A percentile compares a stretch with the other conserved stretches of the same genome.
These are phyloP conservation scores for Candida loeiensis DNA, from an alignment of 805 yeast genomes.

Conservation along the genomic window DNA sequence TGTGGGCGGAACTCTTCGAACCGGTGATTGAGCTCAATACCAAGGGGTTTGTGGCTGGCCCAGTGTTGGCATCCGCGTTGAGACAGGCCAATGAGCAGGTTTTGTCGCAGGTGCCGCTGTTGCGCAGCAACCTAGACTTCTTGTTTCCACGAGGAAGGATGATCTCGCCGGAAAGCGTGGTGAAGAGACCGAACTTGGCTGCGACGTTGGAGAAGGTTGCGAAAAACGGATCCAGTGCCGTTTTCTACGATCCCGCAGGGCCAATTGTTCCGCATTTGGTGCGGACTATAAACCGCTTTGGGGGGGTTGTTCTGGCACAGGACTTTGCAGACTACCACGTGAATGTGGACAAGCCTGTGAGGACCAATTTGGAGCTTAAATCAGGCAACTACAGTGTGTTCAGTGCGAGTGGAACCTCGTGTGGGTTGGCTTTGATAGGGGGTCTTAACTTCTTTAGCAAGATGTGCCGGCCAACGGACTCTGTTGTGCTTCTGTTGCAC, in stretches of 20 bases:
- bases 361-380: constrained; percentile 16
- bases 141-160: constrained; percentile 24
- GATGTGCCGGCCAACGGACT: constrained; percentile 19
- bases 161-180: constrained; percentile 53
- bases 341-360: constrained; percentile 34
- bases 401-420: constrained; percentile 67
- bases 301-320: constrained; percentile 63
- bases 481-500: constrained; percentile 47
- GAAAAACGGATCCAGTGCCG: constrained; percentile 66
- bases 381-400: constrained; percentile 22
- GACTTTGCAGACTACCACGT: constrained; percentile 68
- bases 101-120: constrained; percentile 23
- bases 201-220: constrained; percentile 67
- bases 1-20: constrained; percentile 68
- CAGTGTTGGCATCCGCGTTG: constrained; percentile 33
- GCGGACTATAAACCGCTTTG: constrained; percentile 43
- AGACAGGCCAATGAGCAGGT: constrained; percentile 19
- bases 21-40: constrained; percentile 71
- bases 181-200: constrained; percentile 61
- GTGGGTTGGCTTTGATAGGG: constrained; percentile 77
- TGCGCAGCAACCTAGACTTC: constrained; percentile 37
- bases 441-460: constrained; percentile 66
- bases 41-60: constrained; percentile 52
- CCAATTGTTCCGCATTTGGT: constrained; percentile 65
- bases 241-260: constrained; percentile 82